Evolutionary conservation across 345 rosid genomes (phyloP).

Genomic region (Pugionium dolabratum): DNA sequence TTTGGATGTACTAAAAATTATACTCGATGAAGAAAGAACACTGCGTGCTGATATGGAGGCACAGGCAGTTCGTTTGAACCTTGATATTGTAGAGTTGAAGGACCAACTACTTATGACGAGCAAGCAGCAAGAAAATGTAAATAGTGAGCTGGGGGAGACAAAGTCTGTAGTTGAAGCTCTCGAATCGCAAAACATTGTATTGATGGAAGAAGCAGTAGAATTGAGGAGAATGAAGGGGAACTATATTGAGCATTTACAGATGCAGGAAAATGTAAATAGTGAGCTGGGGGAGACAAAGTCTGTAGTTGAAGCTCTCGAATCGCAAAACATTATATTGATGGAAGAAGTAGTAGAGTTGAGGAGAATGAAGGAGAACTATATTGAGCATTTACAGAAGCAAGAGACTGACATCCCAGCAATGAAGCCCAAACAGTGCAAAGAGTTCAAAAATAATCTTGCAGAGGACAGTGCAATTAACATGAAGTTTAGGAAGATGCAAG

Average conservation of each 20-base stretch:
- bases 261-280: slow-evolving; percentile 47
- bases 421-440: slow-evolving; percentile 57
- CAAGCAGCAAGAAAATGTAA: slow-evolving; percentile 53
- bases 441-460: slow-evolving; percentile 47
- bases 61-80: slow-evolving; percentile 45
- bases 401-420: slow-evolving; percentile 56
- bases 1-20: slow-evolving; percentile 74
- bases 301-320: slow-evolving; percentile 80
- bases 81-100: slow-evolving; percentile 56
- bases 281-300: slow-evolving; percentile 66
- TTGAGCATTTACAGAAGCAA: slow-evolving; percentile 54
- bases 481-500: slow-evolving; percentile 80
- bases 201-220: slow-evolving; percentile 69
- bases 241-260: slow-evolving; percentile 51
- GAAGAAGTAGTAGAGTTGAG: slow-evolving; percentile 66
- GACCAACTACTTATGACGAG: slow-evolving; percentile 36
- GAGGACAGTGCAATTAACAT: slow-evolving; percentile 47
- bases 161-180: slow-evolving; percentile 76
- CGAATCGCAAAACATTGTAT: slow-evolving; percentile 71
- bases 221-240: slow-evolving; percentile 53
- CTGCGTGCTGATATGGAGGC: slow-evolving; percentile 51
- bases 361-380: slow-evolving; percentile 50
- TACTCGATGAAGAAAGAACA: slow-evolving; percentile 79
- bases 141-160: slow-evolving; percentile 57
- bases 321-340: slow-evolving; percentile 67